Evolutionary conservation across 177 flowering plant species (phyloP), one percentile per base, ranked within the genome.

Genomic region (Vitis hybrid): DNA sequence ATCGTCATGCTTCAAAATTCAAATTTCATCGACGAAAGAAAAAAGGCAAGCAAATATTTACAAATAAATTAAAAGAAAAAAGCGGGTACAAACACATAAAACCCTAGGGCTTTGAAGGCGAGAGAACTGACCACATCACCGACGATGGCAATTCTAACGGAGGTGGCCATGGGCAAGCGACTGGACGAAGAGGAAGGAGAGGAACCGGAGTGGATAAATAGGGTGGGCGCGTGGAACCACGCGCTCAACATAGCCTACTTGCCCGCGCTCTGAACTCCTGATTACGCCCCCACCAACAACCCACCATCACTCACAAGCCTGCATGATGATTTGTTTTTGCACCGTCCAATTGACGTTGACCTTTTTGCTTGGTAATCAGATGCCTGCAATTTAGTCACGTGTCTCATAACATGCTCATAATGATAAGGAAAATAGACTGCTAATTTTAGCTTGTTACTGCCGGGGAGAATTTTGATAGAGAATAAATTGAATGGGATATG

Each of bases 1-100:
- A 71, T 83, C 76, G 51, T 85, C 89, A 80, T 90, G 97, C 97
- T 91, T 64, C 81, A 65, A 26, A 62, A 62, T n/a, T 16, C 57
- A 26, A 55, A 39, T 39, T 26, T 39, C 31, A 51, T 15, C n/a
- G 6, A 21, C 21, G 2, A 59, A 55, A 33, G 29, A 61, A 59
- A 51, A n/a, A 51, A 39, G 18, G 22, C 29, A 6, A 55, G 55
- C 50, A 65, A 58, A 45, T 11, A 52, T 11, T 58, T 2, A 56
- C 31, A 50, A 60, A 51, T 3, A 68, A 13, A 60, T 52, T 19
- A 58, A 49, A 72, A 50, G 21, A 15, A 7, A 29, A 62, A 1
- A 10, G 29, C 10, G 62, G 14, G n/a, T 5, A 10, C 21, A 56
- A 64, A 13, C 3, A 11, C 1, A 70, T 11, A 18, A 68, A 29